Conservation (phyloP, 2,329 filamentous ascomycete genomes). For the Colletotrichum costaricense region DNA sequence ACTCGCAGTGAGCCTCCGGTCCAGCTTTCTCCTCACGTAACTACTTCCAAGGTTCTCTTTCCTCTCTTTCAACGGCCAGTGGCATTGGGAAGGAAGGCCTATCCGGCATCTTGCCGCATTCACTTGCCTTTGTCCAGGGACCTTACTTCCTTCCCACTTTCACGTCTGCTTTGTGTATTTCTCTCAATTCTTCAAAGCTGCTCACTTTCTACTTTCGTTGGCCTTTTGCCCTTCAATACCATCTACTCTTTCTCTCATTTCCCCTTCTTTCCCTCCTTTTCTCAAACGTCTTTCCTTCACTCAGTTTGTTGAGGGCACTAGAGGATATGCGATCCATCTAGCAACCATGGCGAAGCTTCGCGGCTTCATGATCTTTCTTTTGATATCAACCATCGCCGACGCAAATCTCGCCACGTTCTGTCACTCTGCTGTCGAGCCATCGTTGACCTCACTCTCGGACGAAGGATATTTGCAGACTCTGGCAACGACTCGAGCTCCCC, state of each 20-base stretch:
- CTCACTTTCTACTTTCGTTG: background rate
- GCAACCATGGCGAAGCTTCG: constrained; percentile 1
- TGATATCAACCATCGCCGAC: background rate
- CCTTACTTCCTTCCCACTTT: background rate
- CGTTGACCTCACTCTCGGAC: background rate
- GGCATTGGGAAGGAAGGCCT: background rate
- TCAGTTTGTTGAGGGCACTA: no score
- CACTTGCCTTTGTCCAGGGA: no score
- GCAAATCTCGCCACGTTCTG: background rate
- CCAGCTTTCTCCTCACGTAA: background rate
- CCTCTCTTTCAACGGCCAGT: background rate
- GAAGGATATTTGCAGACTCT: background rate
- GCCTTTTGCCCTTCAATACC: background rate
- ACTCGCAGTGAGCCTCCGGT: background rate
- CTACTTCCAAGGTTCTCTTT: background rate
- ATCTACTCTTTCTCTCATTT: background rate
- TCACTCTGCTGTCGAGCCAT: background rate
- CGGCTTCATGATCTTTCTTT: background rate
- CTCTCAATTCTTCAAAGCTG: background rate
- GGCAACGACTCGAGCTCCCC: background rate
- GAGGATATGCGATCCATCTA: background rate
- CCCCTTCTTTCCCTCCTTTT: background rate
- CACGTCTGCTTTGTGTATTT: background rate
- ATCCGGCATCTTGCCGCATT: background rate
- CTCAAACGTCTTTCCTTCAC: background rate